These are phyloP conservation scores for Angomonas ambiguus DNA, from an alignment of 208 protist species.

Conservation along the genomic window DNA sequence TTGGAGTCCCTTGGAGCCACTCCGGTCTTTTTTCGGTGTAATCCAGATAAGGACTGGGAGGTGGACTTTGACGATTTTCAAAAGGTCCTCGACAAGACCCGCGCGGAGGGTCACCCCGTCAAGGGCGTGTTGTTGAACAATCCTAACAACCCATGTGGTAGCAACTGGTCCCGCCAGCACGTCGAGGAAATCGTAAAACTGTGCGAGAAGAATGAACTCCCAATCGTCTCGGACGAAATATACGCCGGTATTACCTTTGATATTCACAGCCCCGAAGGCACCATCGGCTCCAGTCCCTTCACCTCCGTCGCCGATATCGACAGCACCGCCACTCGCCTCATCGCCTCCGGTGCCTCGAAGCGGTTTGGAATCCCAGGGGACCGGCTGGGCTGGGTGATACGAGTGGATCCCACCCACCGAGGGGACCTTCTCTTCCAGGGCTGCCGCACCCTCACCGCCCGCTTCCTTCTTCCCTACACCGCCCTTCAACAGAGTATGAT, in stretches of 20 bases:
- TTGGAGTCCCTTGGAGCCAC: conserved; percentile 53
- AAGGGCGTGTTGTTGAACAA: conserved; percentile 88
- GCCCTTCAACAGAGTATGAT: conserved; percentile 66
- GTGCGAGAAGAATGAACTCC: conserved; percentile 61
- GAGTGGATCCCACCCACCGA: conserved; percentile 45
- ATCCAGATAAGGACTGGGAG: conserved; percentile 80
- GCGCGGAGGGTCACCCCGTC: conserved; percentile 27
- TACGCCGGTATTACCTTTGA: conserved; percentile 88
- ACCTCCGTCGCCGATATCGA: conserved; percentile 57
- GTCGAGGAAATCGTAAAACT: conserved; percentile 45
- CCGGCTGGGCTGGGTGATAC: conserved; percentile 79
- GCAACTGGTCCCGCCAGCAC: conserved; percentile 62
- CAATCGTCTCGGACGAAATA: conserved; percentile 90
- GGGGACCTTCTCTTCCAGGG: conserved; percentile 15
- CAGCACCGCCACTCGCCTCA: conserved; percentile 45
- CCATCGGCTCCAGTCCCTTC: conserved; percentile 25
- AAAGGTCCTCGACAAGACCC: conserved; percentile 2
- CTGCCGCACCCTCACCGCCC: conserved; percentile 17
- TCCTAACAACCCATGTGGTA: conserved; percentile 92
- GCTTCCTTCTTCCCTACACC: conserved; percentile 71
- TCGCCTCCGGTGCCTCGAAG: conserved; percentile 82
- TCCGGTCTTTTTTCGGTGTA: conserved; percentile 47
- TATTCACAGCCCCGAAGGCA: conserved; percentile 16
- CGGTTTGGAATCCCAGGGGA: conserved; percentile 84
- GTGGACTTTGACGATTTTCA: conserved; percentile 71